Evolutionary conservation across 257 asterid genomes (phyloP).

Genomic region (Vinca minor): DNA sequence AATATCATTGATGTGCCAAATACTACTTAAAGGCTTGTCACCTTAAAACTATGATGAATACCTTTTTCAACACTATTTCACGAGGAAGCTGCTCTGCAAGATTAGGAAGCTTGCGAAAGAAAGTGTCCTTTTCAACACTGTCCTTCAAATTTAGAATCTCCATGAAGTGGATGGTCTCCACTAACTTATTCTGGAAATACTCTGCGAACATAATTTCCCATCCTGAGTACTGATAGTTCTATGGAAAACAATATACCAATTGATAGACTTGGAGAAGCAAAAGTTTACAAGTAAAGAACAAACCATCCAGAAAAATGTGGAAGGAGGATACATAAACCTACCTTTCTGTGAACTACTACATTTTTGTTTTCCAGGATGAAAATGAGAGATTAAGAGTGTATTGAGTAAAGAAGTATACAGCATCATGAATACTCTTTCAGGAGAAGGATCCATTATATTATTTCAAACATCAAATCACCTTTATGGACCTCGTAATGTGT

Average conservation of each 20-base stretch:
- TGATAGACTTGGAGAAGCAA: not conserved
- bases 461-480: not conserved
- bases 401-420: not conserved
- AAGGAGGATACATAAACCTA: not conserved
- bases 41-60: conserved; percentile 14
- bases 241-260: not conserved
- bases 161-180: conserved; percentile 97
- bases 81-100: conserved; percentile 95
- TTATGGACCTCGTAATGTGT: not conserved
- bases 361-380: not conserved
- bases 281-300: not conserved
- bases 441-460: not conserved
- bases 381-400: not conserved
- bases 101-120: conserved; percentile 95
- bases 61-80: conserved; percentile 95
- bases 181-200: conserved; percentile 90
- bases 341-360: not conserved
- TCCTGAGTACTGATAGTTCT: conserved; percentile 11
- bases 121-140: conserved; percentile 93
- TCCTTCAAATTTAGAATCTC: conserved; percentile 94
- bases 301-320: not conserved
- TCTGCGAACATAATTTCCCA: conserved; percentile 49
- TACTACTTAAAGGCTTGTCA: not conserved
- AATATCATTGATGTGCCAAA: conserved; percentile 4
- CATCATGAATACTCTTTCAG: not conserved